Percentiles rank a stretch among this genome's conserved stretches.
These are phyloP conservation scores for Ascocoryne sarcoides DNA, from an alignment of 2,329 filamentous ascomycete species.

Conservation along the genomic window DNA sequence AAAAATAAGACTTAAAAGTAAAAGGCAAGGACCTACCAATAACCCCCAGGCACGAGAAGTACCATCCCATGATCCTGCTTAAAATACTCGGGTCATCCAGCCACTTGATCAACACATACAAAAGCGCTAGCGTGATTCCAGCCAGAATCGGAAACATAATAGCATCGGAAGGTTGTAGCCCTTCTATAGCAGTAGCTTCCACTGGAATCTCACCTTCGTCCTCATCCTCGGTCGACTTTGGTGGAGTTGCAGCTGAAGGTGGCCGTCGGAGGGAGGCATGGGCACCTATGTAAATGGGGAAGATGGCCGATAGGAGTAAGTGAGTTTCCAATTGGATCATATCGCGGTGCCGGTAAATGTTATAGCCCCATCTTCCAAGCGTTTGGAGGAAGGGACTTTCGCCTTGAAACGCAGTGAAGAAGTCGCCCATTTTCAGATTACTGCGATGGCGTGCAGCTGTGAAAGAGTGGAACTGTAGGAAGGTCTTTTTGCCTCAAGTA, in stretches of 20 bases:
- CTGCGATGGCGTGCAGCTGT: no score
- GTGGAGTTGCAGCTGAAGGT: slow-evolving; percentile 58
- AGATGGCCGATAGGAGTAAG: slow-evolving; percentile 60
- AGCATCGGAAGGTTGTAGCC: slow-evolving; percentile 68
- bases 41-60: slow-evolving; percentile 51
- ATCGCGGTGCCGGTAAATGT: slow-evolving; percentile 19
- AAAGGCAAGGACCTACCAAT: neutral
- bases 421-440: slow-evolving; percentile 10
- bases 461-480: no score
- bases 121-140: slow-evolving; percentile 57
- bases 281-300: slow-evolving; percentile 76
- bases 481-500: no score
- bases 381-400: slow-evolving; percentile 19
- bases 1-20: neutral
- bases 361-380: slow-evolving; percentile 18
- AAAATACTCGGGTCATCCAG: slow-evolving; percentile 72
- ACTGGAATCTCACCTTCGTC: slow-evolving; percentile 44
- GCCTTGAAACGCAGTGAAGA: slow-evolving; percentile 13
- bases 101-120: slow-evolving; percentile 88
- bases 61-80: slow-evolving; percentile 74
- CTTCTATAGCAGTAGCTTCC: slow-evolving; percentile 54
- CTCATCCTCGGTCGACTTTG: slow-evolving; percentile 37
- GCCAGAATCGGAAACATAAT: slow-evolving; percentile 77
- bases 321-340: slow-evolving; percentile 33
- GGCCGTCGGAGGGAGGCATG: slow-evolving; percentile 81